Evolutionary conservation across 768 basidiomycete genomes (phyloP), one percentile per base, ranked within the genome.

Genomic region (Mycena pura): DNA sequence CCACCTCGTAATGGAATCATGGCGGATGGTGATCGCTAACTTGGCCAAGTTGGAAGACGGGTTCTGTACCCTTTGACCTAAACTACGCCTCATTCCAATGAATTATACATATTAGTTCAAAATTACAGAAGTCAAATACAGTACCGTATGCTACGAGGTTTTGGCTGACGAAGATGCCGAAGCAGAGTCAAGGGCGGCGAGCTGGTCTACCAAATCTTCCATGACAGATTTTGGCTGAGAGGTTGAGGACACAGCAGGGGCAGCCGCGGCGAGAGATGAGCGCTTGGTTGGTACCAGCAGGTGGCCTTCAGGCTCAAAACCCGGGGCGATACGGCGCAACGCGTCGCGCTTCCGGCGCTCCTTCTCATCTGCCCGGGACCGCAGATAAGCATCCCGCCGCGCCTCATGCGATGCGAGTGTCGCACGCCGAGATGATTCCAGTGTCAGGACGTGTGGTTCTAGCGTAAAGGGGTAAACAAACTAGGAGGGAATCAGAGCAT

Each of bases 401-500:
- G 86, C 80, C 3, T 84, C 76, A 62, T 92, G 84, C 1, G 89
- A 81, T 0, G 88, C 81, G 34, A 93, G 82, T 0, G 89, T 88
- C 4, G 80, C 76, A 45, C 88, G 81, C 2, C 93, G 88, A 0
- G 92, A 82, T 0, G 90, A 86, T 70, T 92, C 92, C 38, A 93
- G 76, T 2, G 86, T 84, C 51, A 96, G 74, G 65, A 94, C 80
- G 71, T 96, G 95, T 0, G 88, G 85, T 70, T 99, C 96, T 50
- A 99, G 84, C 3, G 95, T 91, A 80, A 94, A 98, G 2, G 96
- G 96, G 70, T 98, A 99, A 40, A 92, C 96, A 69, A 98, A 97
- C 96, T 99, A 72, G 19, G 19, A 34, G 28, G 40, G 32, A 25
- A 15, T 41, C 39, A 40, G 44, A 36, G 60, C 22, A 22, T 41